Conservation (phyloP, 352 stramenopile genomes). For the Salisapilia sapeloensis region DNA sequence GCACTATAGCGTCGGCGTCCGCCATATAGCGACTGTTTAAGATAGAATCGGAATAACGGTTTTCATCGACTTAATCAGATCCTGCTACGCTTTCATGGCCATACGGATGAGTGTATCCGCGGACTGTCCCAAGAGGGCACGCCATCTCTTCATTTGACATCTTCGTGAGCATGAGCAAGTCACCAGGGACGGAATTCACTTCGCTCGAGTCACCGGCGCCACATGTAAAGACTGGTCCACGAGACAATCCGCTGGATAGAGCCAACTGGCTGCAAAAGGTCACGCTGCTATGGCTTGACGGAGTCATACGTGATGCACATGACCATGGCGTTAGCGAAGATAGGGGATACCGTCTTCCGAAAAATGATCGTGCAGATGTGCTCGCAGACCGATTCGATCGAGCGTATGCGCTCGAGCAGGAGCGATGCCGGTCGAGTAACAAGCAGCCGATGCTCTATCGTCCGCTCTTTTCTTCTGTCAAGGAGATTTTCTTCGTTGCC, state of each 20-base stretch:
- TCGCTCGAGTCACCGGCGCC: too few relatives aligned
- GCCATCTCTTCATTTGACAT: too few relatives aligned
- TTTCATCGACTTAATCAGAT: too few relatives aligned
- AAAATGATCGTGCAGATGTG: slow-evolving; percentile 15
- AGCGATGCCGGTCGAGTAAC: background rate
- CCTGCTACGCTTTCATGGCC: too few relatives aligned
- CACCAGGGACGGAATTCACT: too few relatives aligned
- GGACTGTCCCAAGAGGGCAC: too few relatives aligned
- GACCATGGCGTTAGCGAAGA: slow-evolving; percentile 12
- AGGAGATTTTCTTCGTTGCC: slow-evolving; percentile 10
- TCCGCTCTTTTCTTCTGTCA: slow-evolving; percentile 13
- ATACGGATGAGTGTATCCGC: too few relatives aligned
- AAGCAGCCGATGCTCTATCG: slow-evolving; percentile 13
- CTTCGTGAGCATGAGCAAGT: too few relatives aligned
- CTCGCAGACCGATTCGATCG: slow-evolving; percentile 24
- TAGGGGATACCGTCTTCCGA: slow-evolving; percentile 20
- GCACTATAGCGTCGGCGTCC: slow-evolving; percentile 71
- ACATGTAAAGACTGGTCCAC: too few relatives aligned
- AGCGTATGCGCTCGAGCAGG: slow-evolving; percentile 11
- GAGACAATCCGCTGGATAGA: slow-evolving; percentile 19
- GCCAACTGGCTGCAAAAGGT: slow-evolving; percentile 20
- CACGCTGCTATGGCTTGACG: slow-evolving; percentile 35
- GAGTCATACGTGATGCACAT: slow-evolving; percentile 16
- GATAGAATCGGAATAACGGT: too few relatives aligned
- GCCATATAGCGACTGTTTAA: too few relatives aligned